Percentiles rank a stretch among this genome's conserved stretches.
phyloP scores from a whole-genome alignment of 805 yeast genomes.

The Suhomyces emberorum region DNA sequence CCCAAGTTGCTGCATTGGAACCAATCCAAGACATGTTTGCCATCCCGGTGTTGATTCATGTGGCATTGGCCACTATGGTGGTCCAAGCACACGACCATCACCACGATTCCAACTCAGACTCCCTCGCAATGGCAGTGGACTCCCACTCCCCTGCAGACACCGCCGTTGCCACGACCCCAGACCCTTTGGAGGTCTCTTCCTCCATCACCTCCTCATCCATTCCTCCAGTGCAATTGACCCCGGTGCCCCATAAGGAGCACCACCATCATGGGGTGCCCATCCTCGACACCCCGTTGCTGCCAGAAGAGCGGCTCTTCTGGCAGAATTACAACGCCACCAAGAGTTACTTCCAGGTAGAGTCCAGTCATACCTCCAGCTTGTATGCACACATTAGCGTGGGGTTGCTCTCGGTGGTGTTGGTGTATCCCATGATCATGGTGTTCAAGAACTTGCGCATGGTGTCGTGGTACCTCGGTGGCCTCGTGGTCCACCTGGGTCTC shows the following conservation, averaged over 20 bases:
- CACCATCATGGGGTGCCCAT: conserved; percentile 74
- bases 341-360: conserved; percentile 51
- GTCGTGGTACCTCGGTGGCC: conserved; percentile 13
- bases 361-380: conserved; percentile 50
- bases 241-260: conserved; percentile 30
- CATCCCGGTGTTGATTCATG: neutral
- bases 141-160: neutral
- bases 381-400: conserved; percentile 51
- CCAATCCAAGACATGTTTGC: no score
- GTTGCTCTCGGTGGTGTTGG: conserved; percentile 42
- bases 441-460: conserved; percentile 57
- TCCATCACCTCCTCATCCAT: no score
- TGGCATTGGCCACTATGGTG: neutral
- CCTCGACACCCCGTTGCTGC: conserved; percentile 58
- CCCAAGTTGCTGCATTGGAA: neutral
- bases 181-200: neutral
- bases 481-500: conserved; percentile 41
- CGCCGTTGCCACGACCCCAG: no score
- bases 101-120: no score
- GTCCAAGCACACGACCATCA: neutral
- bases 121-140: no score
- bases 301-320: conserved; percentile 79
- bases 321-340: conserved; percentile 72
- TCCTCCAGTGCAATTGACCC: no score
- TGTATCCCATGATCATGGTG: conserved; percentile 69